A percentile compares a stretch with the other conserved stretches of the same genome.
These are phyloP conservation scores for Mikania micrantha DNA, from an alignment of 129 eudicot species.

Conservation along the genomic window DNA sequence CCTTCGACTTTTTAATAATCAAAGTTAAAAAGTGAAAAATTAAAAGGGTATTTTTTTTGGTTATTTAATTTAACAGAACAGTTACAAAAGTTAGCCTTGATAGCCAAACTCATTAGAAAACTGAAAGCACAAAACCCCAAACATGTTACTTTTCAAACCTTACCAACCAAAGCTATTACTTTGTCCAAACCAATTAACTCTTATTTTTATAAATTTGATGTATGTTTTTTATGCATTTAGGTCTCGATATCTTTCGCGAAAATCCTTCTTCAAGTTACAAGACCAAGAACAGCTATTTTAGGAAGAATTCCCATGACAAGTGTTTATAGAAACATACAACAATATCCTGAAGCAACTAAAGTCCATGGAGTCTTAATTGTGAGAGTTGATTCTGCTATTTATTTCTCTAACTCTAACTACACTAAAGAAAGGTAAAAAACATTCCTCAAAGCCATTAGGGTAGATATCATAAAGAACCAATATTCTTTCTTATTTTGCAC, in stretches of 20 bases:
- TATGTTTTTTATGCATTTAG: conserved; percentile 22
- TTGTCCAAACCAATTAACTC: too few relatives aligned
- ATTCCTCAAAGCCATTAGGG: neutral
- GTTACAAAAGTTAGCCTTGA: too few relatives aligned
- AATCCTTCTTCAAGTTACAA: conserved; percentile 75
- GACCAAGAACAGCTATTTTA: conserved; percentile 70
- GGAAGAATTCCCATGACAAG: conserved; percentile 72
- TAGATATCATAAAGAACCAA: too few relatives aligned
- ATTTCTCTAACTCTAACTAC: conserved; percentile 81
- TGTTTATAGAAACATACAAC: conserved; percentile 66
- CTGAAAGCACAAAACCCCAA: too few relatives aligned
- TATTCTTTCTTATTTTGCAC: too few relatives aligned
- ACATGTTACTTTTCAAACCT: too few relatives aligned
- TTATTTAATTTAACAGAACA: too few relatives aligned
- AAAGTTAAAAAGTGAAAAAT: too few relatives aligned
- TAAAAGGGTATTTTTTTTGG: too few relatives aligned
- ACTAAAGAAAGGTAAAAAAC: conserved; percentile 57
- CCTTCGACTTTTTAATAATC: too few relatives aligned
- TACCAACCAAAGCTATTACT: too few relatives aligned
- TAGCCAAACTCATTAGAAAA: too few relatives aligned
- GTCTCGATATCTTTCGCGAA: conserved; percentile 76
- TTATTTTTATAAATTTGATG: neutral
- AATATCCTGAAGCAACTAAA: conserved; percentile 69
- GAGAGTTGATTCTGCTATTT: conserved; percentile 78
- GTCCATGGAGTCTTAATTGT: conserved; percentile 61